phyloP scores from a whole-genome alignment of 371 early-diverging fungal species.

The Mucor piriformis region DNA sequence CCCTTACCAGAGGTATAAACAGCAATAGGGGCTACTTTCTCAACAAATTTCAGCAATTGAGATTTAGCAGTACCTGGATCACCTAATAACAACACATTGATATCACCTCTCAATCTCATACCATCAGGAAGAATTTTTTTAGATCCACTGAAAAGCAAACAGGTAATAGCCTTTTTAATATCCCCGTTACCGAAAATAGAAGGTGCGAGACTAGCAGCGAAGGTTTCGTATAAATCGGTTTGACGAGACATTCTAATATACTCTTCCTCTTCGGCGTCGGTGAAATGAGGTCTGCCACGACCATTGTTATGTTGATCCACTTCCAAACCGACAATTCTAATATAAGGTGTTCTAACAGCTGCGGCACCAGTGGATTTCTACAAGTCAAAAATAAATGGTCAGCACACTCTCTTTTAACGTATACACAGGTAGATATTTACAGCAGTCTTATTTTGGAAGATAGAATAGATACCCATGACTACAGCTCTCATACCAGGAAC shows the following conservation, averaged over 20 bases:
- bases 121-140: conserved; percentile 95
- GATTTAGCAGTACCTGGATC: conserved; percentile 99
- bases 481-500: conserved; percentile 95
- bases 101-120: conserved; percentile 97
- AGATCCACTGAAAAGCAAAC: conserved; percentile 98
- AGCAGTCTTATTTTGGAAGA: conserved; percentile 71
- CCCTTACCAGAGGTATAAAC: conserved; percentile 99
- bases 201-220: conserved; percentile 94
- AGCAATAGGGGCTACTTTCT: conserved; percentile 96
- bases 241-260: conserved; percentile 85
- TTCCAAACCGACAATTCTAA: conserved; percentile 91
- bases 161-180: conserved; percentile 98
- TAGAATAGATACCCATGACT: conserved; percentile 97
- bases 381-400: neutral
- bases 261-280: conserved; percentile 92
- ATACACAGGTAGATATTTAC: too few relatives aligned
- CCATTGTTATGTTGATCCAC: conserved; percentile 79
- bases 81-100: conserved; percentile 99
- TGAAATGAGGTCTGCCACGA: conserved; percentile 74
- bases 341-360: conserved; percentile 91
- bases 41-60: conserved; percentile 99
- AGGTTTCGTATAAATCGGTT: conserved; percentile 87
- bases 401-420: conserved; percentile 24
- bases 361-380: conserved; percentile 66
- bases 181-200: conserved; percentile 95